Evolutionary conservation across 169 alveolate genomes (phyloP).

Genomic region (Besnoitia besnoiti): DNA sequence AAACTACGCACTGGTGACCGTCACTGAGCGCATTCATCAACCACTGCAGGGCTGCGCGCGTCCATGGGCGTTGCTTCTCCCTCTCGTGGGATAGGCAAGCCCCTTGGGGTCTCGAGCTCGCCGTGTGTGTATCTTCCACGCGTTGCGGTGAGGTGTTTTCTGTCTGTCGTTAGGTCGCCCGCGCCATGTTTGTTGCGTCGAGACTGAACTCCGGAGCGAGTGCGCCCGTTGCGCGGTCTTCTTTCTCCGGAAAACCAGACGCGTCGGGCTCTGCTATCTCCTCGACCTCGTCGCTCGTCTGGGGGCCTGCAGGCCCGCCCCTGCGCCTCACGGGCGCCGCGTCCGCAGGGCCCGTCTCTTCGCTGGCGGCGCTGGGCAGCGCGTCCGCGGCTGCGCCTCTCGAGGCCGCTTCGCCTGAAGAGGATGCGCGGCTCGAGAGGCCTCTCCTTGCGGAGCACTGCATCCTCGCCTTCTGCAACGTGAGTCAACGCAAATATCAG

Average conservation of each 20-base stretch:
- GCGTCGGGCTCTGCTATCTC: not conserved
- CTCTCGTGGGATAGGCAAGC: no score
- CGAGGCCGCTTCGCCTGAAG: not conserved
- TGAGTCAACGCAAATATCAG: not conserved
- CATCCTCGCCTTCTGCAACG: conserved; percentile 1
- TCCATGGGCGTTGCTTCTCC: no score
- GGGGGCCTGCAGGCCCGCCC: no score
- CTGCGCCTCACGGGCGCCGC: no score
- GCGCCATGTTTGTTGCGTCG: not conserved
- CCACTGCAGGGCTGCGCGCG: no score
- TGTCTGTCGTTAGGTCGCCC: not conserved
- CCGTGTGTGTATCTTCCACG: no score
- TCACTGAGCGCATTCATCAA: no score
- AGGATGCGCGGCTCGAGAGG: not conserved
- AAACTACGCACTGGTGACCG: no score
- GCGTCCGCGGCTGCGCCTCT: not conserved
- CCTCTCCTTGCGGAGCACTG: conserved; percentile 14
- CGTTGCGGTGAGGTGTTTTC: not conserved
- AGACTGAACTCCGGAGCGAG: not conserved
- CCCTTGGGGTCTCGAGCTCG: not conserved
- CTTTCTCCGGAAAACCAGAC: no score
- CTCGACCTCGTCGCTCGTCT: not conserved
- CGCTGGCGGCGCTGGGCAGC: not conserved
- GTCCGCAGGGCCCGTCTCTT: no score
- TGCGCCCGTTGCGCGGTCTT: not conserved